Evolutionary conservation across 139 green algal genomes (phyloP), one percentile per base, ranked within the genome.

Genomic region (Deuterostichococcus epilithicus): DNA sequence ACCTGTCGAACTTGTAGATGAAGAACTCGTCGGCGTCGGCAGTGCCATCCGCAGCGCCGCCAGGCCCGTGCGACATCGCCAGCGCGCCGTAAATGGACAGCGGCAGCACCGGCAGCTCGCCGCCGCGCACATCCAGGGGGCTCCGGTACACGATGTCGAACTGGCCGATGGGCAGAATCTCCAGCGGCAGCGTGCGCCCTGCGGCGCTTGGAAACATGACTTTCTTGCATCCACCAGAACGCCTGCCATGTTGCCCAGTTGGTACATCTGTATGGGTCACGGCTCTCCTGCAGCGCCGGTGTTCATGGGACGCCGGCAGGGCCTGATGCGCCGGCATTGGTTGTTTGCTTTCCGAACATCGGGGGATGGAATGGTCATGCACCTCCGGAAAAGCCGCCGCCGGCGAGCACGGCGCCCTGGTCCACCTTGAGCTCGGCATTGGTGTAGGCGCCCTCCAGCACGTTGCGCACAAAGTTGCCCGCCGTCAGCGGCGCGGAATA

Each of bases 131-230:
- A 45, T 96, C 91, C 52, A 97, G 79, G 3, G 83, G 83, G 18
- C 83, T 70, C 2, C 90, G 80, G 82, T 97, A 97, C 22, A 93
- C 42, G 1, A 92, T 92, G 45, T 96, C 92, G 63, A 94, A 97
- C 70, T 94, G 80, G 8, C 92, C 93, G 4, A 75, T 60, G 1
- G 90, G 85, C 22, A 97, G 74, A 35, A 94, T 94, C 76, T 97
- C 93, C 66, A 97, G 82, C 0, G 93, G 93, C 0, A 97, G 77
- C 6, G 70, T 28, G 34, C 69, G 39, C 35, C 77, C 76, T 84
- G 65, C 74, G 70, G 25, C 68, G 34, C 3, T 18, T 47, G 70
- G 1, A 44, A 26, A 18, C 35, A 34, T 52, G 30, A 70, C 25
- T 60, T 60, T 23, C 58, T n/a, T 23, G 42, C 8, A 8, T 52